Base-by-base conservation (phyloP, 1,284 basidiomycete genomes). In the Irpex sp. region DNA sequence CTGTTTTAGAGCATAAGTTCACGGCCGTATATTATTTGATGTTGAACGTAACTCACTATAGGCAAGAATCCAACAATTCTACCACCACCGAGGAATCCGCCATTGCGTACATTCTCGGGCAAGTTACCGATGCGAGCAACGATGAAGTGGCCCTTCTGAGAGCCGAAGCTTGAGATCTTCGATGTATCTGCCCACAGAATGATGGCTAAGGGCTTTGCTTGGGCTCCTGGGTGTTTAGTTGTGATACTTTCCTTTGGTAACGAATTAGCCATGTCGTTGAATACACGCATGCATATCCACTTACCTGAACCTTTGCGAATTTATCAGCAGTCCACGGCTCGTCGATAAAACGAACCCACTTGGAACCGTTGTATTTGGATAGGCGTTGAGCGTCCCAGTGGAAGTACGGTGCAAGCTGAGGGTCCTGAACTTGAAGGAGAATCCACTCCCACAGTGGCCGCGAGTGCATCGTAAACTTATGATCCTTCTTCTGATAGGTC, bases 181-280 rank as follows among this genome's bases (percentile, higher is more conserved):
- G 76, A 76, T 61, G 81, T 82, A 61, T 82, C 77, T 6, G 79
- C 77, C 73, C 81, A 83, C 0, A 83, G 19, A 13, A 74, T 68
- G 51, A 71, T 69, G 0, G 61, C 68, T 0, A 77, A 39, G 0
- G 70, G 68, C 39, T 72, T 72, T 37, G 57, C 67, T 31, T 64
- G 68, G 15, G 31, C 37, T 13, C 37, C 11, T 13, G 37, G 13
- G 37, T 11, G 31, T 69, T 69, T 5, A 74, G 37, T n/a, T 47
- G 19, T 1, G 57, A 61, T 70, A 58, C 8, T 65, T 11, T n/a
- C 39, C 15, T 26, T 11, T 35, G 19, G 6, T n/a, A n/a, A n/a
- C n/a, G n/a, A n/a, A n/a, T n/a, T n/a, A 21, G n/a, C 6, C 6
- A 6, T n/a, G 13, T 5, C 6, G 5, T 21, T 7, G 13, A 15